These are phyloP conservation scores for Fusarium armeniacum DNA, from an alignment of 2,329 filamentous ascomycete genomes.

Conservation along the genomic window DNA sequence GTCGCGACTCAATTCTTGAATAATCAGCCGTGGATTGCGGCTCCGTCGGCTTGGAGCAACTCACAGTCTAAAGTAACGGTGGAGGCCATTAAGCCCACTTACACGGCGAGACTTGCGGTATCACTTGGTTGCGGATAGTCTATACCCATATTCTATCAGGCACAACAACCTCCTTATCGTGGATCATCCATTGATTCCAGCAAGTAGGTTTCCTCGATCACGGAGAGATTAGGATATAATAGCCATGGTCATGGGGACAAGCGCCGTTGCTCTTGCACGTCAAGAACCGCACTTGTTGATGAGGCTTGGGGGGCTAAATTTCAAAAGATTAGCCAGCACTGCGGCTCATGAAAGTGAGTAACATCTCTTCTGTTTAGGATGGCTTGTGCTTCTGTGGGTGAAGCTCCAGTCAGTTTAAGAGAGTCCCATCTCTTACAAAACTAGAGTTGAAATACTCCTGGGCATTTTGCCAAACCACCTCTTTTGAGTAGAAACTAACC, in stretches of 20 bases:
- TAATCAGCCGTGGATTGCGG: conserved; percentile 6
- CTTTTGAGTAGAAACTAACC: conserved; percentile 12
- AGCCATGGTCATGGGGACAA: conserved; percentile 28
- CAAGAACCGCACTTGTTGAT: conserved; percentile 33
- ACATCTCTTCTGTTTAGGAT: background rate
- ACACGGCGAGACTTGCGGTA: conserved; percentile 36
- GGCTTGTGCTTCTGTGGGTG: conserved; percentile 19
- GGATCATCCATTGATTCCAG: background rate
- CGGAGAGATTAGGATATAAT: conserved; percentile 1
- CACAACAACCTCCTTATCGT: background rate
- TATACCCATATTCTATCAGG: background rate
- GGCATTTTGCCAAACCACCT: background rate
- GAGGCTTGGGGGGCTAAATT: conserved; percentile 30
- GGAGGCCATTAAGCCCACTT: conserved; percentile 32
- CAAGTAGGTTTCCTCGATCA: background rate
- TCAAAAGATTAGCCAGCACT: conserved; percentile 43
- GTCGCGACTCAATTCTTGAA: background rate
- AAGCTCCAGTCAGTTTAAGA: background rate
- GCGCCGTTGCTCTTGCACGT: conserved; percentile 18
- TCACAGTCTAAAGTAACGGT: conserved; percentile 6
- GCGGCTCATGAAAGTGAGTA: conserved; percentile 38
- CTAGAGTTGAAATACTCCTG: background rate
- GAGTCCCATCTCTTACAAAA: background rate
- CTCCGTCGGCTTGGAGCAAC: background rate
- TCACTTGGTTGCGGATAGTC: conserved; percentile 14